phyloP scores from a whole-genome alignment of 169 alveolate species.

The Plasmodium adleri region DNA sequence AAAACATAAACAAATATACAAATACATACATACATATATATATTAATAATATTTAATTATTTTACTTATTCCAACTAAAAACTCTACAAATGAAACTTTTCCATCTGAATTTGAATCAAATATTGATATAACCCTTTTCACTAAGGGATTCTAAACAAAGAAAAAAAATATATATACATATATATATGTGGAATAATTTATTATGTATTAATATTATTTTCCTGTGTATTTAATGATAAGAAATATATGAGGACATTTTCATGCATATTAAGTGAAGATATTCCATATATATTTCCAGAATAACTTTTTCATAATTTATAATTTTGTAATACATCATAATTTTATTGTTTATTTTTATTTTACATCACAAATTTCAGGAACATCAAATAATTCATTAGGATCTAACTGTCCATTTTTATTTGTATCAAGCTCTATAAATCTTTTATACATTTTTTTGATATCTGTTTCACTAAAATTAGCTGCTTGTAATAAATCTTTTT shows the following conservation, averaged over 20 bases:
- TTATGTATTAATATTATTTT: background rate
- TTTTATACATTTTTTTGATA: slow-evolving; percentile 92
- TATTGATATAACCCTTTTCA: slow-evolving; percentile 94
- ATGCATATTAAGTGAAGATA: background rate
- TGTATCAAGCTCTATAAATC: slow-evolving; percentile 94
- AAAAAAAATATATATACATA: slow-evolving; percentile 12
- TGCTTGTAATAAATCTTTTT: slow-evolving; percentile 86
- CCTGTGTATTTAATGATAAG: background rate
- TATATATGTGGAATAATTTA: background rate
- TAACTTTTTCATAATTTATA: too few species aligned
- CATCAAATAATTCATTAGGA: slow-evolving; percentile 95
- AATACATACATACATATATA: background rate
- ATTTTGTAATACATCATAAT: background rate
- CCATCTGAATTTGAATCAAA: slow-evolving; percentile 97
- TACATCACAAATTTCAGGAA: slow-evolving; percentile 95
- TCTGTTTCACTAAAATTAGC: slow-evolving; percentile 94
- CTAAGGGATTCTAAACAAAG: slow-evolving; percentile 94
- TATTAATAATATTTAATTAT: background rate
- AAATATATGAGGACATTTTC: too few species aligned
- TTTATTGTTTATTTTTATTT: slow-evolving; percentile 13
- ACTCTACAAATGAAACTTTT: slow-evolving; percentile 96
- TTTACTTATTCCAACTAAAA: slow-evolving; percentile 94
- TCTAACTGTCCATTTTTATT: slow-evolving; percentile 95
- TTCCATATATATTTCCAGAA: background rate
- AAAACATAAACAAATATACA: background rate